Conservation (phyloP, 2,329 filamentous ascomycete genomes). For the Fusarium brachygibbosum region DNA sequence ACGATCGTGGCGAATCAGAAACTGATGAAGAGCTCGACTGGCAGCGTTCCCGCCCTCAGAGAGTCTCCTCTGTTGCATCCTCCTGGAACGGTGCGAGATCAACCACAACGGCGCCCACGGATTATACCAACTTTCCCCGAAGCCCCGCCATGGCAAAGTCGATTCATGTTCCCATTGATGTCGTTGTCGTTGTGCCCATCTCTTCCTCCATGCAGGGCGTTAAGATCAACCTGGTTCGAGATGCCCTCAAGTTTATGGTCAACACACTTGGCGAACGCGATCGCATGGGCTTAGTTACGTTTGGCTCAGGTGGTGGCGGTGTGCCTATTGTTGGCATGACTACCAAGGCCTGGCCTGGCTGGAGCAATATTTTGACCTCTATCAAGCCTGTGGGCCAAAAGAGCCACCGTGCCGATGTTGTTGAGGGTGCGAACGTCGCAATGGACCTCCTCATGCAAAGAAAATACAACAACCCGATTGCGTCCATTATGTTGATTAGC, state of each 20-base stretch:
- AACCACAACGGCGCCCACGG: constrained; percentile 87
- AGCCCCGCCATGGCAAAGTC: constrained; percentile 61
- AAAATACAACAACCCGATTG: constrained; percentile 94
- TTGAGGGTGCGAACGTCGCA: constrained; percentile 96
- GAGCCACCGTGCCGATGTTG: constrained; percentile 94
- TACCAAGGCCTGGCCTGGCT: constrained; percentile 92
- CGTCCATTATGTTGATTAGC: constrained; percentile 95
- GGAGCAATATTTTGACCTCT: constrained; percentile 86
- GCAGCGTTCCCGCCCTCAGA: constrained; percentile 74
- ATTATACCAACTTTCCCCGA: constrained; percentile 82
- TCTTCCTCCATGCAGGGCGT: constrained; percentile 99
- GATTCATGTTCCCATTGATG: constrained; percentile 90
- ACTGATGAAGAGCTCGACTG: constrained; percentile 87
- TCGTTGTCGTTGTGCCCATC: constrained; percentile 96
- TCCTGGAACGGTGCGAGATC: constrained; percentile 86
- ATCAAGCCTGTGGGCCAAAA: constrained; percentile 97
- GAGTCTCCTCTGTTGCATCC: constrained; percentile 86
- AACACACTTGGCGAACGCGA: constrained; percentile 90
- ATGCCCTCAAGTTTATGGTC: constrained; percentile 93
- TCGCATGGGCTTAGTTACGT: constrained; percentile 96
- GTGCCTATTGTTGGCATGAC: constrained; percentile 99
- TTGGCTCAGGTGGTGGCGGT: constrained; percentile 92
- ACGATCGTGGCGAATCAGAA: constrained; percentile 83
- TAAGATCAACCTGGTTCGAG: constrained; percentile 93
- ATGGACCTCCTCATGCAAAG: constrained; percentile 99